phyloP scores from a whole-genome alignment of 2,329 filamentous ascomycete genomes.

The Stagonosporopsis rhizophila region DNA sequence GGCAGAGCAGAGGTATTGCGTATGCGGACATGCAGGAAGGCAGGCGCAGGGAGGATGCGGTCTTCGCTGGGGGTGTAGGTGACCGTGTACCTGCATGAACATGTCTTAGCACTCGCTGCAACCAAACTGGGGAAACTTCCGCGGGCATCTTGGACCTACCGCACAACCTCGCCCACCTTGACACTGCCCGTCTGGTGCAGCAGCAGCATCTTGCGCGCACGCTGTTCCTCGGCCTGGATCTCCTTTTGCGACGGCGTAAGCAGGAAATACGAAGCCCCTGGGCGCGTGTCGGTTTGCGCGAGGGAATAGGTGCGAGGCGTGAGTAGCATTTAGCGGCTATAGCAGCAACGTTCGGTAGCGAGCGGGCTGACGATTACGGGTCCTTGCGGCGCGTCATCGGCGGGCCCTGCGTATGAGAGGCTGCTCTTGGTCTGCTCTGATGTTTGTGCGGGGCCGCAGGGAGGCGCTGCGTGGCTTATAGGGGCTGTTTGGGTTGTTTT shows the following conservation, averaged over 20 bases:
- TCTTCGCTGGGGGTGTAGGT: constrained; percentile 91
- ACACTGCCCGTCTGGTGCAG: constrained; percentile 89
- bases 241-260: constrained; percentile 44
- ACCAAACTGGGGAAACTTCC: constrained; percentile 14
- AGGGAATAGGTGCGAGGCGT: constrained; percentile 50
- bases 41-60: constrained; percentile 85
- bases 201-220: constrained; percentile 73
- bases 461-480: constrained; percentile 5
- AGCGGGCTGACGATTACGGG: constrained; percentile 15
- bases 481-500: constrained; percentile 13
- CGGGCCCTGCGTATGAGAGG: constrained; percentile 6
- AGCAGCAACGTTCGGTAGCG: constrained; percentile 30
- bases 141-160: constrained; percentile 60
- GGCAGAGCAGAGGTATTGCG: constrained; percentile 92
- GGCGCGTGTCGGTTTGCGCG: constrained; percentile 40
- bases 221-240: constrained; percentile 39
- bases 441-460: constrained; percentile 13
- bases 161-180: constrained; percentile 92
- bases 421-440: constrained; percentile 2
- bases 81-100: constrained; percentile 68
- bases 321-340: constrained; percentile 50
- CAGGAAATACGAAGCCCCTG: constrained; percentile 45
- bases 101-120: constrained; percentile 20
- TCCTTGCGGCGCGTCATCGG: constrained; percentile 19
- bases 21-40: constrained; percentile 81